phyloP scores from a whole-genome alignment of 2,329 filamentous ascomycete genomes.

The Myrmaecium sp. region DNA sequence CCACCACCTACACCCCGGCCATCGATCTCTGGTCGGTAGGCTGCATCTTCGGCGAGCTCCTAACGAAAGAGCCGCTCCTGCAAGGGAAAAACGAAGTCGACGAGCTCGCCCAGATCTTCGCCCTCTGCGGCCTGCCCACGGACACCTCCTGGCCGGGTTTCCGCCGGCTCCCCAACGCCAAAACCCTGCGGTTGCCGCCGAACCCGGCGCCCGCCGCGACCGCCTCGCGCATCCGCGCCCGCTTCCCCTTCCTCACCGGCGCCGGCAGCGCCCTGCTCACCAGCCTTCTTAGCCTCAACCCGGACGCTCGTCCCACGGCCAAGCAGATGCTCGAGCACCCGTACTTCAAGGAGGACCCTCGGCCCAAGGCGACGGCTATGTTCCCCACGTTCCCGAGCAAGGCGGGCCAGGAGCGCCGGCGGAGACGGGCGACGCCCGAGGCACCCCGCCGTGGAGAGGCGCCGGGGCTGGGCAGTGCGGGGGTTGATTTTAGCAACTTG shows the following conservation, averaged over 20 bases:
- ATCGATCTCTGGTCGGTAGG: slow-evolving; percentile 95
- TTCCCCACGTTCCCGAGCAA: slow-evolving; percentile 96
- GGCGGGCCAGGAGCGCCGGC: slow-evolving; percentile 72
- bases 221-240: slow-evolving; percentile 47
- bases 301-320: slow-evolving; percentile 51
- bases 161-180: slow-evolving; percentile 72
- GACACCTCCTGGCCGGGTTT: slow-evolving; percentile 75
- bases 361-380: slow-evolving; percentile 76
- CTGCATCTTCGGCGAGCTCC: slow-evolving; percentile 85
- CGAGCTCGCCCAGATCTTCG: slow-evolving; percentile 65
- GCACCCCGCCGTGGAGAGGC: slow-evolving; percentile 65
- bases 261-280: slow-evolving; percentile 56
- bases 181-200: slow-evolving; percentile 48
- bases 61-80: slow-evolving; percentile 66
- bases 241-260: slow-evolving; percentile 66
- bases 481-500: slow-evolving; percentile 30
- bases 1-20: slow-evolving; percentile 53
- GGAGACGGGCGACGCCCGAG: slow-evolving; percentile 57
- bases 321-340: slow-evolving; percentile 57
- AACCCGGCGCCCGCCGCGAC: slow-evolving; percentile 28
- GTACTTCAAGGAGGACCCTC: slow-evolving; percentile 81
- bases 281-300: slow-evolving; percentile 58
- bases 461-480: slow-evolving; percentile 29
- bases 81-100: slow-evolving; percentile 89
- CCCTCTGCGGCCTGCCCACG: slow-evolving; percentile 71